A percentile compares a stretch with the other conserved stretches of the same genome.
Conservation (phyloP, 192 early-diverging fungal species). For the Backusella liffmaniae region DNA sequence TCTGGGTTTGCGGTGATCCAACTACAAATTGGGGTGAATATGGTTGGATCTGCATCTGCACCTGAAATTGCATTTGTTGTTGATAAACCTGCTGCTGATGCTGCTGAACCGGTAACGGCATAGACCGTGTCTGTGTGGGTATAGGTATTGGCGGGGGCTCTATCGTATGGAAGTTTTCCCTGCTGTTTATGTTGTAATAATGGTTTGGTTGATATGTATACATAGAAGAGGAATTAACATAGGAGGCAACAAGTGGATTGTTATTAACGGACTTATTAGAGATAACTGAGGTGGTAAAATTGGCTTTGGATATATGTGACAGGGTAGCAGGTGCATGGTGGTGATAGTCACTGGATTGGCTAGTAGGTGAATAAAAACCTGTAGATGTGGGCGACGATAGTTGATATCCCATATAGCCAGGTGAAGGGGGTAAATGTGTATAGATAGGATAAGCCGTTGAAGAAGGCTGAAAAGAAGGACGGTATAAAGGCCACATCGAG, state of each 20-base stretch:
- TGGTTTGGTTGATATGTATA: neutral
- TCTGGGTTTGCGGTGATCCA: slow-evolving; percentile 5
- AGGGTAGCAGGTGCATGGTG: neutral
- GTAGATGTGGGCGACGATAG: neutral
- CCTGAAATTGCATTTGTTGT: neutral
- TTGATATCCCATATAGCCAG: neutral
- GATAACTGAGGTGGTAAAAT: neutral
- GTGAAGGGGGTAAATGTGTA: neutral
- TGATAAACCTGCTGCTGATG: neutral
- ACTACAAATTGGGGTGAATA: neutral
- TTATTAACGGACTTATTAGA: neutral
- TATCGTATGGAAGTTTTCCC: neutral
- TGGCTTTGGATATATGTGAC: neutral
- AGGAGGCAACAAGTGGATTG: neutral
- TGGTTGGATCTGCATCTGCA: neutral
- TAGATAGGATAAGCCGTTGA: neutral
- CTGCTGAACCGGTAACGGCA: neutral
- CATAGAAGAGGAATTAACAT: neutral
- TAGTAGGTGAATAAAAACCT: neutral
- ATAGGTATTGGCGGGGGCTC: neutral
- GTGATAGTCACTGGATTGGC: neutral
- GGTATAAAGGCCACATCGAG: neutral
- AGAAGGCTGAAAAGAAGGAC: neutral
- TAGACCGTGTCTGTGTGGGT: neutral
- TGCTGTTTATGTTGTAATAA: neutral